These are phyloP conservation scores for Kwoniella shivajii DNA, from an alignment of 1,284 basidiomycete genomes.

Conservation along the genomic window DNA sequence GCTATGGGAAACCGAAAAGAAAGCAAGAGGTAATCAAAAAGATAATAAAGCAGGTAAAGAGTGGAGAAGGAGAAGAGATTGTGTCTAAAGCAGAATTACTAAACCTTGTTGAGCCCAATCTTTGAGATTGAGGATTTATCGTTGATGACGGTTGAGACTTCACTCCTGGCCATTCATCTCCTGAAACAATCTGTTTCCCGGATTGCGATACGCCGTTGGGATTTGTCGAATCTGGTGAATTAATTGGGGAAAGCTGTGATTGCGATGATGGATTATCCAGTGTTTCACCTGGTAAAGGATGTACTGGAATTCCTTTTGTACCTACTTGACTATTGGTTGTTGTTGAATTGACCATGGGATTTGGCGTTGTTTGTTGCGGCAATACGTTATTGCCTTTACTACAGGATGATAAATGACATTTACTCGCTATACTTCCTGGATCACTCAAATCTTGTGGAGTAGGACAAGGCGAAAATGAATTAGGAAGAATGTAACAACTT, in stretches of 20 bases:
- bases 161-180: background rate
- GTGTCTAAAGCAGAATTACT: background rate
- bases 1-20: background rate
- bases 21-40: background rate
- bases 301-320: constrained; percentile 21
- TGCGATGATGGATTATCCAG: background rate
- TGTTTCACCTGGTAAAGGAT: constrained; percentile 24
- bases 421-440: constrained; percentile 10
- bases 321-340: background rate
- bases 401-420: constrained; percentile 20
- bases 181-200: background rate
- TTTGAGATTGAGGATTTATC: background rate
- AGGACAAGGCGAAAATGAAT: constrained; percentile 17
- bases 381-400: too few relatives aligned
- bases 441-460: constrained; percentile 8
- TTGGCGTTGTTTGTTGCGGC: too few relatives aligned
- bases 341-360: too few relatives aligned
- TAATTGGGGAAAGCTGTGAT: background rate
- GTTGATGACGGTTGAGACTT: background rate
- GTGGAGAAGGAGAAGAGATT: background rate
- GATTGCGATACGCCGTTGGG: background rate
- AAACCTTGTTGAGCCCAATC: background rate
- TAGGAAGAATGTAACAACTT: constrained; percentile 20
- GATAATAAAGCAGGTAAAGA: background rate
- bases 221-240: background rate